Evolutionary conservation across 2,329 filamentous ascomycete species (phyloP).

Genomic region (Exophiala alcalophila): DNA sequence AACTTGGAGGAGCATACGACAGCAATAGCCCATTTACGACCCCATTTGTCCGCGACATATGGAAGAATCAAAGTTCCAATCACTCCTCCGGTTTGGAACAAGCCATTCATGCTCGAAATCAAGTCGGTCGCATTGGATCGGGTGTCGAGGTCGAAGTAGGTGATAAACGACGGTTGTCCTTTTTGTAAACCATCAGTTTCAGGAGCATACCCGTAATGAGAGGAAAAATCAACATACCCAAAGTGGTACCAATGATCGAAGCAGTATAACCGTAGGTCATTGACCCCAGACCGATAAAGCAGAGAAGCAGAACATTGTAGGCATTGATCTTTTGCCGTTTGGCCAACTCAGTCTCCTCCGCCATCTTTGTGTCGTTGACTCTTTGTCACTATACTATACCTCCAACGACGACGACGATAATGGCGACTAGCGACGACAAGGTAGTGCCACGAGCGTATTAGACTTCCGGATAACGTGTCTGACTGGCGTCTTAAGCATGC

Average conservation of each 20-base stretch:
- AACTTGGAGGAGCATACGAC: conserved; percentile 9
- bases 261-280: conserved; percentile 3
- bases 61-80: conserved; percentile 30
- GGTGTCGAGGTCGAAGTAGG: conserved; percentile 40
- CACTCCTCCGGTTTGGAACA: conserved; percentile 43
- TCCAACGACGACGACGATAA: no score
- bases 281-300: conserved; percentile 5
- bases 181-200: not conserved
- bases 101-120: conserved; percentile 40
- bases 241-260: not conserved
- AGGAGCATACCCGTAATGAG: no score
- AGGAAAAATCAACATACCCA: no score
- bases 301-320: not conserved
- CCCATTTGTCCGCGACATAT: conserved; percentile 4
- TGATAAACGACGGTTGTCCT: conserved; percentile 43
- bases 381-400: no score
- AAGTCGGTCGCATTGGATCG: conserved; percentile 40
- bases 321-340: conserved; percentile 5
- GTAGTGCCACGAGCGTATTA: no score
- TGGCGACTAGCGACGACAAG: no score
- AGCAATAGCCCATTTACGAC: conserved; percentile 5
- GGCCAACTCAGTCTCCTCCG: no score
- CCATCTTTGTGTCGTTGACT: no score
- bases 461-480: no score
- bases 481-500: no score